Conservation (phyloP, 2,329 filamentous ascomycete genomes). For the Dryadomyces quercus-mongolicae region DNA sequence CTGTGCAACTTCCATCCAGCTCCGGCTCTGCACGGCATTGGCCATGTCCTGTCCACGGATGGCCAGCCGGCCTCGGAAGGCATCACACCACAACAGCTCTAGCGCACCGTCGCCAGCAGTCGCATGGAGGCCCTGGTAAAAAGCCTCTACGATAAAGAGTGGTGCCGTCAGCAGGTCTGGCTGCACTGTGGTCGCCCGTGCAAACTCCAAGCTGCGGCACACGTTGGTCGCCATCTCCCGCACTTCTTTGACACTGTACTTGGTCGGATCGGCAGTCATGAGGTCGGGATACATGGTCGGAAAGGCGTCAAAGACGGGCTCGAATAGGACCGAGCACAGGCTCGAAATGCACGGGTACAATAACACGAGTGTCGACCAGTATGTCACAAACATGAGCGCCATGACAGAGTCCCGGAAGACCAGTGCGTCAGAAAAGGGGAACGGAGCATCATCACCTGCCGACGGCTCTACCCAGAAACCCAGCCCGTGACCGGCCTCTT, state of each 20-base stretch:
- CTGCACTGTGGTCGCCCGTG: constrained; percentile 29
- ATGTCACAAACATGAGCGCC: constrained; percentile 37
- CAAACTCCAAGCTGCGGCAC: constrained; percentile 38
- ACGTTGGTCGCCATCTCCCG: constrained; percentile 34
- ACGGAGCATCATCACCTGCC: constrained; percentile 14
- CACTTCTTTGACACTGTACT: constrained; percentile 21
- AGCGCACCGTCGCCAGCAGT: constrained; percentile 27
- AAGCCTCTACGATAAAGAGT: constrained; percentile 28
- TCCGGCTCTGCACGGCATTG: constrained; percentile 23
- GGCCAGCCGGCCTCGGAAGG: constrained; percentile 26
- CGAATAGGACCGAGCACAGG: constrained; percentile 30
- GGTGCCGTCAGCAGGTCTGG: constrained; percentile 33
- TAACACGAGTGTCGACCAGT: constrained; percentile 38
- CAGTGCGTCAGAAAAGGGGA: constrained; percentile 33
- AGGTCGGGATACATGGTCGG: constrained; percentile 25
- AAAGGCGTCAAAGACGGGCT: constrained; percentile 29
- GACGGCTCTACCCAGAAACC: constrained; percentile 27
- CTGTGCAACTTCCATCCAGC: constrained; percentile 23
- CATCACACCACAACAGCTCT: constrained; percentile 36
- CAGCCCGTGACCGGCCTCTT: neutral
- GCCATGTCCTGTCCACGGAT: constrained; percentile 29
- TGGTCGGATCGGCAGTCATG: constrained; percentile 25
- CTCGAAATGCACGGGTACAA: constrained; percentile 35
- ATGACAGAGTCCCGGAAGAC: constrained; percentile 31
- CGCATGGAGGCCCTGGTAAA: constrained; percentile 27